phyloP scores from a whole-genome alignment of 78 protist genomes.

The Chrysochromulina parva region DNA sequence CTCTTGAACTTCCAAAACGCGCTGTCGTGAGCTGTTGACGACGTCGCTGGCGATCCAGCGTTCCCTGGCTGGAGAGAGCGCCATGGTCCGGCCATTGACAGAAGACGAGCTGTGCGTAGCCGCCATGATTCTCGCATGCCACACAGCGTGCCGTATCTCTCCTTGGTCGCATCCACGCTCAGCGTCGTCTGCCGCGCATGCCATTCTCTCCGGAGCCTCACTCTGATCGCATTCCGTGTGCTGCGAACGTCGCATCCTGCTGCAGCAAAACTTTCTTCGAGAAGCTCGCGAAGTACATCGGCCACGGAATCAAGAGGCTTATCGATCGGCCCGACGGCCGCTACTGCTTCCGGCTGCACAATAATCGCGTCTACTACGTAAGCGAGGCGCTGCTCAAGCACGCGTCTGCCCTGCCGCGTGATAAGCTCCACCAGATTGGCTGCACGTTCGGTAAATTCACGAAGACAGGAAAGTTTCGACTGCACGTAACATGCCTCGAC shows the following conservation, averaged over 20 bases:
- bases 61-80: background rate
- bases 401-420: conserved; percentile 70
- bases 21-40: too few species aligned
- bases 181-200: background rate
- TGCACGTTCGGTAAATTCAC: conserved; percentile 97
- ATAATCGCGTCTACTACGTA: conserved; percentile 75
- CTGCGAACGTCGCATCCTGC: background rate
- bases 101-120: conserved; percentile 91
- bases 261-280: conserved; percentile 83
- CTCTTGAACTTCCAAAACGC: too few species aligned
- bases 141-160: background rate
- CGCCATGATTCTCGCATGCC: background rate
- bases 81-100: conserved; percentile 90
- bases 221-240: background rate
- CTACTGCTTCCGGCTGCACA: conserved; percentile 94
- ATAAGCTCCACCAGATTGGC: conserved; percentile 86
- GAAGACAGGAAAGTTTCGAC: conserved; percentile 86
- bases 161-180: too few species aligned
- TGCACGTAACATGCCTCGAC: conserved; percentile 95
- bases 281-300: conserved; percentile 95
- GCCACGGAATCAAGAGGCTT: conserved; percentile 86
- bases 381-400: background rate
- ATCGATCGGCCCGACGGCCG: conserved; percentile 93
- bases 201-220: background rate
- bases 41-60: too few species aligned